Evolutionary conservation across 1,139 yeast species (phyloP).

Genomic region (Sugiyamaella pinicola): DNA sequence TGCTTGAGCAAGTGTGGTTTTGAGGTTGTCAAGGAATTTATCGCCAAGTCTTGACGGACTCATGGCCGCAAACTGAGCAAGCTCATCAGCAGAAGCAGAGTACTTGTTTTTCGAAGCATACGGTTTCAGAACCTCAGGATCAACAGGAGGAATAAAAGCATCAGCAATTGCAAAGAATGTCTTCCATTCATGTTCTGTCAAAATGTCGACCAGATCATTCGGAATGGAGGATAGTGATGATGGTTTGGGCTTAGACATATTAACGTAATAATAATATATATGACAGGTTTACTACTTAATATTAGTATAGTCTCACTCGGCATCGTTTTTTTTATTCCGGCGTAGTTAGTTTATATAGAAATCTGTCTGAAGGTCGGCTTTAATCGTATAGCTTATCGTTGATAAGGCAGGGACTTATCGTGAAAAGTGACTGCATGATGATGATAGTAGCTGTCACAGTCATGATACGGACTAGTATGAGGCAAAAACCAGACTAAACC

Average conservation of each 20-base stretch:
- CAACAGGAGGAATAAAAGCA: conserved; percentile 31
- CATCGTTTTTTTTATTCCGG: too few relatives aligned
- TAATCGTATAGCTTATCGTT: too few relatives aligned
- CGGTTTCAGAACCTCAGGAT: conserved; percentile 23
- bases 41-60: conserved; percentile 37
- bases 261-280: too few relatives aligned
- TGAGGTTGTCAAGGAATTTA: conserved; percentile 21
- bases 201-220: background rate
- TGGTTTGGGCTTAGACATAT: background rate
- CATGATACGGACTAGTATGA: too few relatives aligned
- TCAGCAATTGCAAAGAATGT: conserved; percentile 32
- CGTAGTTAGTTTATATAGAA: too few relatives aligned
- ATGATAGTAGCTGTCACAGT: too few relatives aligned
- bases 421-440: too few relatives aligned
- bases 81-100: conserved; percentile 21
- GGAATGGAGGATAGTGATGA: background rate
- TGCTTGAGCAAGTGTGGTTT: conserved; percentile 17
- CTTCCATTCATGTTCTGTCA: conserved; percentile 27
- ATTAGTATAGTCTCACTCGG: too few relatives aligned
- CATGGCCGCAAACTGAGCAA: conserved; percentile 25
- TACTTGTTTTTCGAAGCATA: conserved; percentile 18
- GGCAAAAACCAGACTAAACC: too few relatives aligned
- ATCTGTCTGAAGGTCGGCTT: too few relatives aligned
- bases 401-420: too few relatives aligned
- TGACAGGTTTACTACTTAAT: too few relatives aligned